phyloP scores from a whole-genome alignment of 2,329 filamentous ascomycete genomes.

The Dactylella cylindrospora region DNA sequence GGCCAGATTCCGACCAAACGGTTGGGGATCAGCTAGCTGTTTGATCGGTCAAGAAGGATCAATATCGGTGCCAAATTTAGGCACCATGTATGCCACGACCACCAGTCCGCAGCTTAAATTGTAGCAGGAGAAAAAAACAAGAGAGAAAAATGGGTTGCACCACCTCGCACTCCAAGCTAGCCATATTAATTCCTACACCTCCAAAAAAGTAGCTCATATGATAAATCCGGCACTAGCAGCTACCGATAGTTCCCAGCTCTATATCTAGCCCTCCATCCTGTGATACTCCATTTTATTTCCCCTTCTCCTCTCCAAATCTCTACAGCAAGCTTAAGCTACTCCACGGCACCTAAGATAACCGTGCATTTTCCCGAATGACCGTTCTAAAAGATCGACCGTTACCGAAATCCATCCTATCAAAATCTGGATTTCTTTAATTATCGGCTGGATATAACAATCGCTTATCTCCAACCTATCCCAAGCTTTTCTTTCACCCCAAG shows the following conservation, averaged over 20 bases:
- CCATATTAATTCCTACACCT: too few relatives aligned
- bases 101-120: too few relatives aligned
- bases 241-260: background rate
- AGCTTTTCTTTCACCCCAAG: background rate
- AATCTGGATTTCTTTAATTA: slow-evolving; percentile 41
- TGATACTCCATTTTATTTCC: background rate
- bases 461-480: background rate
- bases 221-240: slow-evolving; percentile 33
- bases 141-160: too few relatives aligned
- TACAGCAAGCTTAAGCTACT: background rate
- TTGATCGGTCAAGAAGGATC: too few relatives aligned
- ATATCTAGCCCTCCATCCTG: too few relatives aligned
- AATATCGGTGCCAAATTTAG: too few relatives aligned
- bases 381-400: slow-evolving; percentile 35
- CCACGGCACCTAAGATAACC: background rate
- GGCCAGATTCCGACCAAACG: too few relatives aligned
- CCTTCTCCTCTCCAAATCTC: background rate
- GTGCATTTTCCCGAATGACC: slow-evolving; percentile 38
- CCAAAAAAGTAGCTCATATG: slow-evolving; percentile 32
- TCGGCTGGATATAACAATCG: slow-evolving; percentile 1
- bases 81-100: too few relatives aligned
- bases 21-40: too few relatives aligned
- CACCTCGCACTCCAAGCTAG: too few relatives aligned
- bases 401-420: slow-evolving; percentile 42
- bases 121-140: too few relatives aligned